phyloP scores from a whole-genome alignment of 192 early-diverging fungal genomes.

The Coemansia sp. region DNA sequence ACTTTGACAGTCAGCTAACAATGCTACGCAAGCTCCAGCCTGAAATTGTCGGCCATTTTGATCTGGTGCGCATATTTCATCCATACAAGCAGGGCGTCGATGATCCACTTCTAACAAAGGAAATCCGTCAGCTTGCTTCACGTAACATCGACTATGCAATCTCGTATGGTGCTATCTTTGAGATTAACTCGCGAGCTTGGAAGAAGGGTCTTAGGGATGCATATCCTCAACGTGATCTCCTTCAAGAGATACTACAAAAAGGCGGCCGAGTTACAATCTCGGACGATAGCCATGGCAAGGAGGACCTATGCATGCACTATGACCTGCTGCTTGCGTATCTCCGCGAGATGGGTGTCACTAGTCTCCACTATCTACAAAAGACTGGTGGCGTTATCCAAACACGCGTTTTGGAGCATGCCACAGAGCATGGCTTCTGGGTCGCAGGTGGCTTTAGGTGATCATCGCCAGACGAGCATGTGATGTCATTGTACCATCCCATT shows the following conservation, averaged over 20 bases:
- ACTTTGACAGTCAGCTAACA: conserved; percentile 87
- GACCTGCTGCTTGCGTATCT: conserved; percentile 70
- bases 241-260: conserved; percentile 64
- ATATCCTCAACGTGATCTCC: conserved; percentile 84
- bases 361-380: conserved; percentile 53
- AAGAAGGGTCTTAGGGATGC: conserved; percentile 83
- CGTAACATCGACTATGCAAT: conserved; percentile 83
- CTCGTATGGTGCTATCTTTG: conserved; percentile 82
- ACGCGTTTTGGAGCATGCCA: conserved; percentile 22
- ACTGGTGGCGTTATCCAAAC: conserved; percentile 12
- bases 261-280: conserved; percentile 80
- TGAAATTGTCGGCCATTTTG: conserved; percentile 92
- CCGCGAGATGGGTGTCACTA: conserved; percentile 59
- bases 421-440: conserved; percentile 38
- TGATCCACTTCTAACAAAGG: conserved; percentile 30
- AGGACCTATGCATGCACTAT: conserved; percentile 87
- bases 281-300: conserved; percentile 91
- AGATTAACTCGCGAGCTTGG: conserved; percentile 92
- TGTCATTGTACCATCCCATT: background rate
- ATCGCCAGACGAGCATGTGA: background rate
- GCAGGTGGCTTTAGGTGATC: conserved; percentile 15
- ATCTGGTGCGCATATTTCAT: conserved; percentile 85
- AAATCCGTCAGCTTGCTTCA: conserved; percentile 57
- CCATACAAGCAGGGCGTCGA: conserved; percentile 45
- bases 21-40: conserved; percentile 74